Evolutionary conservation across 352 stramenopile species (phyloP).

Genomic region (Pythium utonaiense): DNA sequence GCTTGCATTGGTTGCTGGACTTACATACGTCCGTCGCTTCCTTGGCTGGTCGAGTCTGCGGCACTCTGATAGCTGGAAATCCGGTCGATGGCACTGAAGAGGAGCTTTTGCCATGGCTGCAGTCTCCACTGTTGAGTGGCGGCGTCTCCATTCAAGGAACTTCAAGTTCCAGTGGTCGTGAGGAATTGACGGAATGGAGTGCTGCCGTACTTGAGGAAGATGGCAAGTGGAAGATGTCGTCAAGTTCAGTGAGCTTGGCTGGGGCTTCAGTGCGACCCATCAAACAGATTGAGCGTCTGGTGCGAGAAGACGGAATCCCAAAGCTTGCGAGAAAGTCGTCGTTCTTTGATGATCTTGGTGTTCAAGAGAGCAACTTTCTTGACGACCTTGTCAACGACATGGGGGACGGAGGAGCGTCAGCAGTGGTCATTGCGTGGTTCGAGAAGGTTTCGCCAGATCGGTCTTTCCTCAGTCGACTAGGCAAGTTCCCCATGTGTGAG

Average conservation of each 20-base stretch:
- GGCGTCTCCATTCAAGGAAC: conserved; percentile 32
- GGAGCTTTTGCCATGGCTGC: conserved; percentile 78
- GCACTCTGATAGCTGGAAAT: conserved; percentile 72
- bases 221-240: conserved; percentile 10
- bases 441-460: conserved; percentile 70
- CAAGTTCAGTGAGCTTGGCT: not conserved
- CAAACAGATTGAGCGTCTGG: conserved; percentile 11
- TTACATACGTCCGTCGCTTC: conserved; percentile 73
- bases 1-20: conserved; percentile 82
- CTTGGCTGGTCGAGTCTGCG: conserved; percentile 58
- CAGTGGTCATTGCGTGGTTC: conserved; percentile 70
- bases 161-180: conserved; percentile 1
- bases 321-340: conserved; percentile 22
- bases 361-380: conserved; percentile 52
- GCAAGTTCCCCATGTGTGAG: conserved; percentile 69
- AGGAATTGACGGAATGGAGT: conserved; percentile 25
- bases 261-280: not conserved
- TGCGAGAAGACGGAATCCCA: conserved; percentile 7
- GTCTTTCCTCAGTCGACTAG: conserved; percentile 73
- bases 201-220: conserved; percentile 21
- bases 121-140: conserved; percentile 77
- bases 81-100: conserved; percentile 77
- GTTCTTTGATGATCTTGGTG: conserved; percentile 23
- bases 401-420: conserved; percentile 46
- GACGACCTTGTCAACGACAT: conserved; percentile 55